Conservation (phyloP, 768 basidiomycete genomes). For the Terana coerulea region DNA sequence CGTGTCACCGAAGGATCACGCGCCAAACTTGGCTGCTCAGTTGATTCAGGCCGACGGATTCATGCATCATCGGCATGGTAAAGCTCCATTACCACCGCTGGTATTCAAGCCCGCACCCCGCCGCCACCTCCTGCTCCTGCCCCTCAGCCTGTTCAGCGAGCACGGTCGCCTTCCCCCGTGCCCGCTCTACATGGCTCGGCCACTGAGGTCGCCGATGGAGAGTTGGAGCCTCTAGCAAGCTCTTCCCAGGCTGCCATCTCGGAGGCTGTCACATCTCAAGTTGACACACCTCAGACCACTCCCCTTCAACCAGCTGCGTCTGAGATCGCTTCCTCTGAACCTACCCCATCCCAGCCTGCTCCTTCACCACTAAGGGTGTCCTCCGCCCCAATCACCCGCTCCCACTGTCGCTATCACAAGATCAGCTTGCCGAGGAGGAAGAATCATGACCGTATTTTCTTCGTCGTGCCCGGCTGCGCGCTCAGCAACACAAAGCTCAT, state of each 20-base stretch:
- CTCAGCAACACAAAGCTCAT: constrained; percentile 55
- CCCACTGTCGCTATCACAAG: constrained; percentile 66
- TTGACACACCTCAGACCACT: background rate
- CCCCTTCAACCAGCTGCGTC: background rate
- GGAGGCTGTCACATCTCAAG: too few relatives aligned
- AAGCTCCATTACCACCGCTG: background rate
- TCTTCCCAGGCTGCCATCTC: too few relatives aligned
- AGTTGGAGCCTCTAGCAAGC: too few relatives aligned
- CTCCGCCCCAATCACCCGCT: constrained; percentile 57
- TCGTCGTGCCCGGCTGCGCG: constrained; percentile 69
- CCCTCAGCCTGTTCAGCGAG: background rate
- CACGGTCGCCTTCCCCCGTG: constrained; percentile 20
- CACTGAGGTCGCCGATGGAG: too few relatives aligned
- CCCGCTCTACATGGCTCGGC: constrained; percentile 24
- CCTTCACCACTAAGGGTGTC: too few relatives aligned
- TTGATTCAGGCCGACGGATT: background rate
- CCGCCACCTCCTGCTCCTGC: background rate
- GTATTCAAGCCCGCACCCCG: background rate
- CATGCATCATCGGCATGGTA: constrained; percentile 1
- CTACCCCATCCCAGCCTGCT: background rate
- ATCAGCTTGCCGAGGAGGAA: constrained; percentile 60
- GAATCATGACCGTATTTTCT: constrained; percentile 48
- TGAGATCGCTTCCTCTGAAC: background rate
- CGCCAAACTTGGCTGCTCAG: too few relatives aligned
- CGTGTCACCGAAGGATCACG: background rate